Evolutionary conservation across 2,329 filamentous ascomycete species (phyloP).

Genomic region (Colletotrichum sidae): DNA sequence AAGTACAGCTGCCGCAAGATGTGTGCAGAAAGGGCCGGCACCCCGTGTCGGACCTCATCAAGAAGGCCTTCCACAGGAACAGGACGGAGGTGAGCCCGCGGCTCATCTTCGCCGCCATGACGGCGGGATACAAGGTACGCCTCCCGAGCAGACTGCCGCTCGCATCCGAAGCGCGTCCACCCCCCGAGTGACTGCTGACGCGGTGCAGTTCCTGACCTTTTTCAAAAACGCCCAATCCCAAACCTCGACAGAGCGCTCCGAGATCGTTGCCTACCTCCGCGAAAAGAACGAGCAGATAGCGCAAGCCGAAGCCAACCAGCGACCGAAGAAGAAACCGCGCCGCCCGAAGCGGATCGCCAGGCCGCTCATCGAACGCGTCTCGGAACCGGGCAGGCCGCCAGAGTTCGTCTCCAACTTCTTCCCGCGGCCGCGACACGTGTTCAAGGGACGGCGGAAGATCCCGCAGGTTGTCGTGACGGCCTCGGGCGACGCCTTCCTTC

Average conservation of each 20-base stretch:
- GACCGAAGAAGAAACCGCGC: conserved; percentile 38
- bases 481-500: conserved; percentile 71
- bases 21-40: conserved; percentile 48
- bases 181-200: neutral
- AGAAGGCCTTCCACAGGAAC: conserved; percentile 72
- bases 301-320: conserved; percentile 28
- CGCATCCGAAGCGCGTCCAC: neutral
- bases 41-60: conserved; percentile 69
- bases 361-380: conserved; percentile 50
- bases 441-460: conserved; percentile 64
- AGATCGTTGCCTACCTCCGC: conserved; percentile 56
- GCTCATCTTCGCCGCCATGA: conserved; percentile 71
- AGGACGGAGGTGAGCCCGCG: conserved; percentile 66
- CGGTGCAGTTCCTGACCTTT: conserved; percentile 54
- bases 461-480: conserved; percentile 67
- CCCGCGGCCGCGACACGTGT: conserved; percentile 60
- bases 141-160: neutral
- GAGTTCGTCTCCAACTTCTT: conserved; percentile 60
- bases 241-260: conserved; percentile 53
- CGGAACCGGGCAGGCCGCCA: conserved; percentile 50
- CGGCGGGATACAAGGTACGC: conserved; percentile 74
- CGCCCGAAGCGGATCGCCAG: conserved; percentile 35
- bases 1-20: conserved; percentile 64
- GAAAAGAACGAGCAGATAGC: conserved; percentile 34
- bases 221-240: conserved; percentile 51